phyloP scores from a whole-genome alignment of 2,329 filamentous ascomycete species.

The Claviceps cyperi region DNA sequence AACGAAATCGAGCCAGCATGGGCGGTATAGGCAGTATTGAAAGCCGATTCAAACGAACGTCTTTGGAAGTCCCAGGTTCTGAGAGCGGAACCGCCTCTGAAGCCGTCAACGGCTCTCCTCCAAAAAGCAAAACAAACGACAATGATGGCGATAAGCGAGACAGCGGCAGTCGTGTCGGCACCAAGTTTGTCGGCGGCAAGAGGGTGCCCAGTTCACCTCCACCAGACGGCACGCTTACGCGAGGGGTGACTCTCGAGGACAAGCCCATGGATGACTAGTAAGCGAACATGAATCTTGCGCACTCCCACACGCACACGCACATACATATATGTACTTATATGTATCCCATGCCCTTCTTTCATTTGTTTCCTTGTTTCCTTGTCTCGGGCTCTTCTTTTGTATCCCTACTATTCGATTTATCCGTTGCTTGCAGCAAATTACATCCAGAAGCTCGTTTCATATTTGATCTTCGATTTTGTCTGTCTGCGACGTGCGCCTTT shows the following conservation, averaged over 20 bases:
- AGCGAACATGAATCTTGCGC: conserved; percentile 1
- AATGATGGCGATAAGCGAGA: conserved; percentile 42
- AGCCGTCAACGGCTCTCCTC: conserved; percentile 27
- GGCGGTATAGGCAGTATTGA: conserved; percentile 30
- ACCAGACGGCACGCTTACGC: conserved; percentile 15
- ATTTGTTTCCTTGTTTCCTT: neutral
- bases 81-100: conserved; percentile 26
- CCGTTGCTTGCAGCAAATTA: too few species aligned
- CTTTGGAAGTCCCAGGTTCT: conserved; percentile 66
- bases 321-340: too few species aligned
- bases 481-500: too few species aligned
- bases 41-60: conserved; percentile 41
- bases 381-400: neutral
- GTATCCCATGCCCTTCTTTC: neutral
- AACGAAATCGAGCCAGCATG: conserved; percentile 35
- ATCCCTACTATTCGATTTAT: too few species aligned
- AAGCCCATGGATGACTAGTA: conserved; percentile 36
- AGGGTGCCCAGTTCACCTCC: conserved; percentile 22
- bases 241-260: conserved; percentile 38
- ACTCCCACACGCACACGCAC: too few species aligned
- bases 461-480: too few species aligned
- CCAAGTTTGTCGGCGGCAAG: conserved; percentile 35
- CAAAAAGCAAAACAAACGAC: conserved; percentile 12
- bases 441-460: too few species aligned
- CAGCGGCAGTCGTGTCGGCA: conserved; percentile 36